Conservation (phyloP, 129 eudicot species). For the Centrapalus pauciflorus region DNA sequence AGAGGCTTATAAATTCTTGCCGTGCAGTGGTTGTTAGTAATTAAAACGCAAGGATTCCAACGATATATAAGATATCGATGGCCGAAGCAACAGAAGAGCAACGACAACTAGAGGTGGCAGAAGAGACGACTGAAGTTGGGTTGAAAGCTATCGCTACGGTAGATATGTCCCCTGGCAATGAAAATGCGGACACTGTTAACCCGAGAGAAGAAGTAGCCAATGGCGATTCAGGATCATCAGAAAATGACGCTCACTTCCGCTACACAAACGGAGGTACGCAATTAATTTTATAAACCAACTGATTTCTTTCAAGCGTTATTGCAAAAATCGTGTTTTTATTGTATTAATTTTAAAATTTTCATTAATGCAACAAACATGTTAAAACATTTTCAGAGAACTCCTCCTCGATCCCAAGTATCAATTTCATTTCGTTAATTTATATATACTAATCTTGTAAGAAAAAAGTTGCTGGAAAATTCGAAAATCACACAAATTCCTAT, state of each 20-base stretch:
- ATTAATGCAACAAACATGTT: too few relatives aligned
- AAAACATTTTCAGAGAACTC: too few relatives aligned
- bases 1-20: conserved; percentile 3
- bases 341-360: too few relatives aligned
- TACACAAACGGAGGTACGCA: conserved; percentile 7
- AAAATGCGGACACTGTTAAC: background rate
- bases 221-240: background rate
- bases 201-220: background rate
- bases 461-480: too few relatives aligned
- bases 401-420: too few relatives aligned
- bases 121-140: background rate
- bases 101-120: background rate
- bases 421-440: too few relatives aligned
- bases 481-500: too few relatives aligned
- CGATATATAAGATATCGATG: too few relatives aligned
- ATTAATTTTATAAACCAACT: background rate
- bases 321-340: background rate
- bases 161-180: background rate
- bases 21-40: background rate
- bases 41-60: background rate
- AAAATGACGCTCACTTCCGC: background rate
- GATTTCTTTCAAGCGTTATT: background rate
- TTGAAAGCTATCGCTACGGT: background rate
- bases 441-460: too few relatives aligned
- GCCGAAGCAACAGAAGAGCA: conserved; percentile 9